These are phyloP conservation scores for Wickerhamomyces strasburgensis DNA, from an alignment of 805 yeast species.

Conservation along the genomic window DNA sequence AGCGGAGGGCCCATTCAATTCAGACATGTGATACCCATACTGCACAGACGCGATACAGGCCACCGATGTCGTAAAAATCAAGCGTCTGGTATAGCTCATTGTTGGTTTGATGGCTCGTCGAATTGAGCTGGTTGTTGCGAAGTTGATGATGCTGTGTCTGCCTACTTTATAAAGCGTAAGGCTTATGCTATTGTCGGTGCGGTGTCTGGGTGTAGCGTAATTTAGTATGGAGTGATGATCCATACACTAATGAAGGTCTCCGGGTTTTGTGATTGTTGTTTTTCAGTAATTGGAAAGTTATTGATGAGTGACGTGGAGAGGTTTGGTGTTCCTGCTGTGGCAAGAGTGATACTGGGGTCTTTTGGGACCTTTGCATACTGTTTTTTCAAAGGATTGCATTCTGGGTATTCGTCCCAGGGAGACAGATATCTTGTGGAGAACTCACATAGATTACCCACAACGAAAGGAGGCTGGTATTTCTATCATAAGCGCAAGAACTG, in stretches of 20 bases:
- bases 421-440: slow-evolving; percentile 68
- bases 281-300: too few relatives aligned
- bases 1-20: slow-evolving; percentile 83
- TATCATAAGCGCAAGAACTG: slow-evolving; percentile 82
- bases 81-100: slow-evolving; percentile 11
- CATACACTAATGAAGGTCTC: too few relatives aligned
- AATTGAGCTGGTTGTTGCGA: too few relatives aligned
- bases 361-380: slow-evolving; percentile 39
- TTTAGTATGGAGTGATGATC: too few relatives aligned
- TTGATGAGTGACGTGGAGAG: slow-evolving; percentile 22
- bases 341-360: slow-evolving; percentile 40
- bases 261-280: too few relatives aligned
- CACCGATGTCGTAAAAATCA: slow-evolving; percentile 45
- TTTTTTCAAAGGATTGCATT: slow-evolving; percentile 49
- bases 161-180: neutral
- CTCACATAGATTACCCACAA: slow-evolving; percentile 73
- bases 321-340: slow-evolving; percentile 44
- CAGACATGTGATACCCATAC: slow-evolving; percentile 94
- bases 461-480: slow-evolving; percentile 83
- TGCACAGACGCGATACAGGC: slow-evolving; percentile 78
- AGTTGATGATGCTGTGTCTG: too few relatives aligned
- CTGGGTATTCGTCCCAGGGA: slow-evolving; percentile 54
- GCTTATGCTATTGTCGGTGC: too few relatives aligned
- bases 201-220: too few relatives aligned
- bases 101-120: neutral